Base-by-base conservation (phyloP, 2,329 filamentous ascomycete genomes). In the Sclerotinia subarctica region DNA sequence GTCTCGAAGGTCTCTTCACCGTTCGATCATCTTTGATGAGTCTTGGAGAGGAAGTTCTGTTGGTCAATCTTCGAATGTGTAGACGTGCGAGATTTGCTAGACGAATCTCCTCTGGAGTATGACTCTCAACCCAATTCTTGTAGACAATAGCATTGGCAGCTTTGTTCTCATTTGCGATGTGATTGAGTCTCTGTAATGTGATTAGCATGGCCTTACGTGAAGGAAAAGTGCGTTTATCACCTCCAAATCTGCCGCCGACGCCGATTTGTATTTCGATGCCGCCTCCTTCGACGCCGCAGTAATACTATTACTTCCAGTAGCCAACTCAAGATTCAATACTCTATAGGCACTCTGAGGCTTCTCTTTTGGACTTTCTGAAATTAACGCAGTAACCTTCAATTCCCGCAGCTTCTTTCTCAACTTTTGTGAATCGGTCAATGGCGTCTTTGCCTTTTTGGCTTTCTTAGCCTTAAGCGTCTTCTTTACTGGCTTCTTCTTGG, bases 1-100 rank as follows among this genome's bases (percentile, higher is more conserved):
- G 19, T 5, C n/a, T 73, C 0, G 8, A 1, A 5, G 81, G 78
- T 2, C 69, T 69, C 76, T 84, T 87, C 60, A 84, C 80, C 19
- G 76, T 73, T 62, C 88, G 83, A 15, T 85, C 81, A 74, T 91
- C 88, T 6, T 78, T 69, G 65, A 90, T 81, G 8, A 63, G 59
- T 71, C 51, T 15, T 15, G 51, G 51, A 26, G 8, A 38, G 13
- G 19, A 5, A n/a, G 29, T 3, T 21, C 15, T 35, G 3, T 53
- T 66, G 35, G 47, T 62, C 56, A 52, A 65, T 72, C 51, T 71
- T 73, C 67, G 72, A 44, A 78, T 67, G 26, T 42, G 51, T 38
- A 51, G 69, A 49, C 88, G 85, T 15, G 88, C 88, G 15, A 71
- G 74, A 76, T 91, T 91, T 68, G 88, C 88, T 3, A 80, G 69